phyloP scores from a whole-genome alignment of 306 rosid genomes.

The Cucurbita maxima region DNA sequence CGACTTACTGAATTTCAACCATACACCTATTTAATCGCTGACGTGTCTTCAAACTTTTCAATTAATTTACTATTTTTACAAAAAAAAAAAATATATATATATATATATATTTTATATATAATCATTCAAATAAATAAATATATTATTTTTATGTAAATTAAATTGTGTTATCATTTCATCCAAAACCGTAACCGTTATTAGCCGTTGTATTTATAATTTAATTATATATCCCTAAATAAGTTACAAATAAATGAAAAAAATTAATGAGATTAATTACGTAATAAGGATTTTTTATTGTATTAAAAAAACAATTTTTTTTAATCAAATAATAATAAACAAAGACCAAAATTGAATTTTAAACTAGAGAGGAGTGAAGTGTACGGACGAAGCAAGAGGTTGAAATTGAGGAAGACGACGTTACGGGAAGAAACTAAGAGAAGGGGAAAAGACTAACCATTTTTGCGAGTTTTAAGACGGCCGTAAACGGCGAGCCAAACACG shows the following conservation, averaged over 20 bases:
- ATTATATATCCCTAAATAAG: not conserved
- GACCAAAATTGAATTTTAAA: no score
- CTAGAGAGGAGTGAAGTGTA: not conserved
- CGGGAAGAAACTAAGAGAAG: no score
- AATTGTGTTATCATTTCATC: not conserved
- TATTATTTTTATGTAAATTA: not conserved
- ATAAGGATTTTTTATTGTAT: not conserved
- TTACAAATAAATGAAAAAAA: not conserved
- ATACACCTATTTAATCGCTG: not conserved
- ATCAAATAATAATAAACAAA: no score
- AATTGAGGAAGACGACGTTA: not conserved
- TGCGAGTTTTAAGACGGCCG: slow-evolving; percentile 3
- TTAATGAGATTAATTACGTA: not conserved
- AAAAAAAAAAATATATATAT: not conserved
- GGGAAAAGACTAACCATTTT: not conserved
- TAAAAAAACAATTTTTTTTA: no score
- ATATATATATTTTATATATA: no score
- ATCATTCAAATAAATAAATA: no score
- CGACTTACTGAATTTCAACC: not conserved
- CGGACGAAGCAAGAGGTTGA: not conserved
- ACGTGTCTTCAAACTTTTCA: not conserved
- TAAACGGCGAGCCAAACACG: slow-evolving; percentile 10
- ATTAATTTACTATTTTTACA: not conserved
- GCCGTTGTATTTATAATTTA: not conserved
- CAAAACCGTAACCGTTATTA: not conserved